Conservation (phyloP, 2,329 filamentous ascomycete species). For the Alternaria sp. region DNA sequence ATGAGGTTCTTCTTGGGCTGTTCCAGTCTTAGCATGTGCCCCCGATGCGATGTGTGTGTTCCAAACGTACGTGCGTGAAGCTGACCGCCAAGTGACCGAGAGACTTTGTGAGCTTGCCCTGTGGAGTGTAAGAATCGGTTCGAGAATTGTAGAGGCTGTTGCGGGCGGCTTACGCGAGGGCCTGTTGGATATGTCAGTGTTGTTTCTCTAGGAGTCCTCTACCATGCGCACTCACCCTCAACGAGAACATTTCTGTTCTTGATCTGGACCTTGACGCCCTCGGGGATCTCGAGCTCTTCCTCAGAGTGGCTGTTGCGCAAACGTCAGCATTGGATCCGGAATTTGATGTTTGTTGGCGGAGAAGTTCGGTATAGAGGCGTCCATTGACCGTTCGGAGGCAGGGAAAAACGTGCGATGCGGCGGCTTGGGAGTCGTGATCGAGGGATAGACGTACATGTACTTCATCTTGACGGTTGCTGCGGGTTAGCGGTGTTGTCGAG, state of each 20-base stretch:
- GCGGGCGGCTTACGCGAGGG: constrained; percentile 39
- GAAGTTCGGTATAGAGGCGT: constrained; percentile 16
- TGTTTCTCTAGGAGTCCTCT: constrained; percentile 1
- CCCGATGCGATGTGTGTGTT: not conserved
- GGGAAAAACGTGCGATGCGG: constrained; percentile 18
- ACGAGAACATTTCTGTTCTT: constrained; percentile 96
- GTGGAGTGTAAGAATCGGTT: constrained; percentile 33
- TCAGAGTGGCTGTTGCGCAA: constrained; percentile 72
- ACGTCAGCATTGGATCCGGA: constrained; percentile 38
- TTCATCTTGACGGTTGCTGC: constrained; percentile 78
- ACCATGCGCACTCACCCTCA: constrained; percentile 76
- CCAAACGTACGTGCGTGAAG: constrained; percentile 71
- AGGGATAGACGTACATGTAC: constrained; percentile 71
- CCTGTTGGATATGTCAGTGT: constrained; percentile 31
- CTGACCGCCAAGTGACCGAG: constrained; percentile 95
- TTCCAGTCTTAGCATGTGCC: constrained; percentile 23
- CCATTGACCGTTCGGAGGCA: constrained; percentile 18
- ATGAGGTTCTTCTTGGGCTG: constrained; percentile 80
- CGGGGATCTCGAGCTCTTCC: constrained; percentile 93
- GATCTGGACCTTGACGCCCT: constrained; percentile 97
- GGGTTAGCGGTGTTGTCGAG: constrained; percentile 44
- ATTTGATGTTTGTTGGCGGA: constrained; percentile 19
- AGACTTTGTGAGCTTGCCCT: constrained; percentile 95
- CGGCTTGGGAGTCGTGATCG: constrained; percentile 17
- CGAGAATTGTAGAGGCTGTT: constrained; percentile 3